Evolutionary conservation across 768 basidiomycete genomes (phyloP).

Genomic region (Pisolithus tinctorius): DNA sequence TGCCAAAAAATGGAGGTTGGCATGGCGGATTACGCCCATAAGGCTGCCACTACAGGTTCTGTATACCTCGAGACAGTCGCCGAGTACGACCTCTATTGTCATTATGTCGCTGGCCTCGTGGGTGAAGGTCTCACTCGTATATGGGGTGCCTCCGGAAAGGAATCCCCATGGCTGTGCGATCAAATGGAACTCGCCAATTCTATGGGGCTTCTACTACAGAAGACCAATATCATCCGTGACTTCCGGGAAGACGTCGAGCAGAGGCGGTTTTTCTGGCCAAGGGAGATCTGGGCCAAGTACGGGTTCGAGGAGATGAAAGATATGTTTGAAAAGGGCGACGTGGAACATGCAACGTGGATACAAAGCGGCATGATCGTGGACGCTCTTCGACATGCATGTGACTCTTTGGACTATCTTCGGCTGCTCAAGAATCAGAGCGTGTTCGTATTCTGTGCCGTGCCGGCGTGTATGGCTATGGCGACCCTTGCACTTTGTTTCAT

Average conservation of each 20-base stretch:
- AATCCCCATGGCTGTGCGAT: slow-evolving; percentile 60
- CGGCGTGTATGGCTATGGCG: slow-evolving; percentile 92
- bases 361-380: slow-evolving; percentile 88
- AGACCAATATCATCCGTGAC: slow-evolving; percentile 97
- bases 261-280: slow-evolving; percentile 88
- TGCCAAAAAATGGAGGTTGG: slow-evolving; percentile 82
- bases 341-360: slow-evolving; percentile 67
- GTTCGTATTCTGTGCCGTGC: slow-evolving; percentile 95
- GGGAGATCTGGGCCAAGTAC: slow-evolving; percentile 81
- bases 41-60: slow-evolving; percentile 62
- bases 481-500: slow-evolving; percentile 90
- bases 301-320: slow-evolving; percentile 70
- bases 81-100: slow-evolving; percentile 97
- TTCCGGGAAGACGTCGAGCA: slow-evolving; percentile 87
- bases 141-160: slow-evolving; percentile 81
- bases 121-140: slow-evolving; percentile 91
- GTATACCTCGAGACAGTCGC: slow-evolving; percentile 67
- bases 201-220: slow-evolving; percentile 94
- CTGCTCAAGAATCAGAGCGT: slow-evolving; percentile 85
- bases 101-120: slow-evolving; percentile 96
- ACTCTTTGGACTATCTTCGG: slow-evolving; percentile 84
- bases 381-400: slow-evolving; percentile 75
- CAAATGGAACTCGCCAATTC: slow-evolving; percentile 89
- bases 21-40: slow-evolving; percentile 94
- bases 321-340: slow-evolving; percentile 49